phyloP scores from a whole-genome alignment of 2,329 filamentous ascomycete species.

The Fusarium paranaense region DNA sequence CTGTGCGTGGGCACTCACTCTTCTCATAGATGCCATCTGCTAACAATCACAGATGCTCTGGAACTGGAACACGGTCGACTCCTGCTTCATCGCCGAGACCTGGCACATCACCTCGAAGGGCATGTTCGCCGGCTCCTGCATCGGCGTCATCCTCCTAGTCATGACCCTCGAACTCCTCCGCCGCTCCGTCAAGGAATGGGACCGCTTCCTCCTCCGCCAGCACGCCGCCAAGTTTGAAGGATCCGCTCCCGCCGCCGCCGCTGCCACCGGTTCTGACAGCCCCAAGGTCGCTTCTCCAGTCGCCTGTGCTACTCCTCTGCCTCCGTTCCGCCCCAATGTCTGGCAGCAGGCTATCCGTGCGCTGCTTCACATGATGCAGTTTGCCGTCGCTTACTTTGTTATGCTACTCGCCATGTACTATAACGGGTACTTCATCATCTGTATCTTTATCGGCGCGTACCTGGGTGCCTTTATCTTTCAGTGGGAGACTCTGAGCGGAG shows the following conservation, averaged over 20 bases:
- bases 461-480: constrained; percentile 79
- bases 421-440: constrained; percentile 82
- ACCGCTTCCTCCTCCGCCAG: constrained; percentile 71
- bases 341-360: constrained; percentile 76
- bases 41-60: constrained; percentile 73
- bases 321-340: constrained; percentile 66
- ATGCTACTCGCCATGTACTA: constrained; percentile 73
- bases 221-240: constrained; percentile 53
- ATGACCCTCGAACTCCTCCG: constrained; percentile 79
- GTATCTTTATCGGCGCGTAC: constrained; percentile 81
- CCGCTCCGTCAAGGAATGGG: constrained; percentile 77
- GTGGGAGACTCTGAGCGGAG: constrained; percentile 67
- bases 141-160: constrained; percentile 81
- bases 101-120: constrained; percentile 78
- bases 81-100: constrained; percentile 74
- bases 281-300: constrained; percentile 33
- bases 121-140: constrained; percentile 84
- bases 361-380: constrained; percentile 75
- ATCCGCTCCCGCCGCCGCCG: constrained; percentile 14
- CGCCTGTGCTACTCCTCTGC: constrained; percentile 33
- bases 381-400: constrained; percentile 81
- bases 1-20: constrained; percentile 43
- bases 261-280: constrained; percentile 31
- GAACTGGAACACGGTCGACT: constrained; percentile 81
- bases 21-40: background rate